phyloP scores from a whole-genome alignment of 768 basidiomycete species.

The Hydnomerulius pinastri region DNA sequence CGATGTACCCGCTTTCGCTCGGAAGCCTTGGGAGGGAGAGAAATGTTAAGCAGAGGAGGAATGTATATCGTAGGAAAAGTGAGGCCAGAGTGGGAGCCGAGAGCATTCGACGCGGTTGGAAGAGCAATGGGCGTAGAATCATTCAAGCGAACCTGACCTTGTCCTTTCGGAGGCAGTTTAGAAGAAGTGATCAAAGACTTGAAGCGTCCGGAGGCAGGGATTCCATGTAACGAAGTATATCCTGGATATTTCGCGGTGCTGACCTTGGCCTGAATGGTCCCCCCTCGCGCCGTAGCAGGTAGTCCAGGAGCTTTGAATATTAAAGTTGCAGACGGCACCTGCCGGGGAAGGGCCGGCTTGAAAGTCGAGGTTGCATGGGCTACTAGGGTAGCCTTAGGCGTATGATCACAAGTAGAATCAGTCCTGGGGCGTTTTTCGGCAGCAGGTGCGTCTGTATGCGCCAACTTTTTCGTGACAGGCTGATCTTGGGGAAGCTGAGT shows the following conservation, averaged over 20 bases:
- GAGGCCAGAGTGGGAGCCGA: not conserved
- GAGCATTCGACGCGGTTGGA: not conserved
- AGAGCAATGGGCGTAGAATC: no score
- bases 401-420: not conserved
- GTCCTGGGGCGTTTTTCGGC: conserved; percentile 16
- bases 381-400: not conserved
- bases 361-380: not conserved
- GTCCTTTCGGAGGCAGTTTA: not conserved
- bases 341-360: not conserved
- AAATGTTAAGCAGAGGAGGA: conserved; percentile 42
- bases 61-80: not conserved
- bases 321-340: not conserved
- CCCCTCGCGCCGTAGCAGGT: not conserved
- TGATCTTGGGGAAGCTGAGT: no score
- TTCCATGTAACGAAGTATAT: no score
- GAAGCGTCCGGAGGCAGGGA: conserved; percentile 12
- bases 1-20: conserved; percentile 55
- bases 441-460: conserved; percentile 20
- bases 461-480: conserved; percentile 19
- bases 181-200: conserved; percentile 10
- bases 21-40: conserved; percentile 57
- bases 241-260: no score
- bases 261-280: not conserved
- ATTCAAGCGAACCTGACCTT: not conserved
- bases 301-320: conserved; percentile 9